Evolutionary conservation across 2,329 filamentous ascomycete genomes (phyloP).

Genomic region (Colletotrichum lupini): DNA sequence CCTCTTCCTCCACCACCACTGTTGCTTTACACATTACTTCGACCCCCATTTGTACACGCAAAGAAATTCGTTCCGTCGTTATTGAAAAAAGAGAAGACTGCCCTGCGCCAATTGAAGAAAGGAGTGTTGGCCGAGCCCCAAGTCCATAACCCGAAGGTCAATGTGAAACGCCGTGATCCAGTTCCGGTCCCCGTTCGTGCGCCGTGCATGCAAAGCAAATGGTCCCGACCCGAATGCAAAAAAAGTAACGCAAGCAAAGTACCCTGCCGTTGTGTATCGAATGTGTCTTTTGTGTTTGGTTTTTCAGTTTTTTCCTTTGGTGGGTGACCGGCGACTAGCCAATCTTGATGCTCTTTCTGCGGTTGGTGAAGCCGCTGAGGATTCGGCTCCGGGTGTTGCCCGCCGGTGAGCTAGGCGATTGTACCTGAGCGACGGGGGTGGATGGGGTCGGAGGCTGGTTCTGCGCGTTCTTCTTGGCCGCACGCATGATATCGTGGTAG

Average conservation of each 20-base stretch:
- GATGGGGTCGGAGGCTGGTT: constrained; percentile 32
- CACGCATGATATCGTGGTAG: constrained; percentile 60
- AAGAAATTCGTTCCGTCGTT: constrained; percentile 33
- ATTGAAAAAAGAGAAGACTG: not conserved
- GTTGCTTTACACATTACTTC: constrained; percentile 28
- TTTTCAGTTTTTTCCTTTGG: constrained; percentile 15
- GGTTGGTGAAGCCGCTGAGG: constrained; percentile 48
- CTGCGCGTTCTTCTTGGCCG: constrained; percentile 54
- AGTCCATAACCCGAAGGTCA: constrained; percentile 16
- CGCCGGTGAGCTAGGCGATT: constrained; percentile 40
- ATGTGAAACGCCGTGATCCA: constrained; percentile 29
- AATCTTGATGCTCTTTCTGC: constrained; percentile 54
- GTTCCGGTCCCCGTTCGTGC: constrained; percentile 24
- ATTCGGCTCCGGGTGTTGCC: constrained; percentile 45
- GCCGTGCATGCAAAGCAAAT: constrained; percentile 35
- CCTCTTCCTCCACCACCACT: not conserved
- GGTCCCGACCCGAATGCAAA: constrained; percentile 27
- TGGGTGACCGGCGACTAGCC: constrained; percentile 22
- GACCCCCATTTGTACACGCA: constrained; percentile 16
- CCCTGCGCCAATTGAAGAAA: not conserved
- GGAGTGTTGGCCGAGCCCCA: constrained; percentile 21
- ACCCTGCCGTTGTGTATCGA: constrained; percentile 1
- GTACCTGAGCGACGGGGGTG: constrained; percentile 40
- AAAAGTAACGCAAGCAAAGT: constrained; percentile 12
- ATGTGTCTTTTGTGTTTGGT: constrained; percentile 5